phyloP scores from a whole-genome alignment of 164 flowering plant species.

The Platanus orientalis region DNA sequence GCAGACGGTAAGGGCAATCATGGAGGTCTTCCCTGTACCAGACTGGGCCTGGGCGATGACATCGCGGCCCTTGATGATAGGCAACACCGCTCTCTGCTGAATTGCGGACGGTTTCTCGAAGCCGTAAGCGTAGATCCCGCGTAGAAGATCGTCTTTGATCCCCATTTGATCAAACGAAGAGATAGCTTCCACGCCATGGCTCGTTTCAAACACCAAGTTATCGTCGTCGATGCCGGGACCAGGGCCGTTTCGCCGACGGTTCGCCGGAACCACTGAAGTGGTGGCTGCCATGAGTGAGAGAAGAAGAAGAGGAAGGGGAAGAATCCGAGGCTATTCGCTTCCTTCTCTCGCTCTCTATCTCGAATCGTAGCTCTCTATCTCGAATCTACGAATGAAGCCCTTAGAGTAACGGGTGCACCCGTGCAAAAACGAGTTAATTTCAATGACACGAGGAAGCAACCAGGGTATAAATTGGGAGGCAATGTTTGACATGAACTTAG shows the following conservation, averaged over 20 bases:
- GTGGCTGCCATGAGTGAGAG: constrained; percentile 1
- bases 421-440: too few species aligned
- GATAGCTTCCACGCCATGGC: constrained; percentile 72
- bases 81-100: constrained; percentile 83
- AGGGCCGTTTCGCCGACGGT: constrained; percentile 6
- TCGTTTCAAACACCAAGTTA: constrained; percentile 67
- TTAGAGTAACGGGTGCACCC: too few species aligned
- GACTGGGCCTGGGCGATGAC: constrained; percentile 97
- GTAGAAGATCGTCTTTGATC: constrained; percentile 63
- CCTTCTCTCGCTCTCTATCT: too few species aligned
- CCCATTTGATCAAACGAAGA: constrained; percentile 82
- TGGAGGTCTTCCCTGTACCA: constrained; percentile 95
- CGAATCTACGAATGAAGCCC: too few species aligned
- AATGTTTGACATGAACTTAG: too few species aligned
- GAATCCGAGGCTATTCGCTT: too few species aligned
- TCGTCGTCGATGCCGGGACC: constrained; percentile 36
- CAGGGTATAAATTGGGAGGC: too few species aligned
- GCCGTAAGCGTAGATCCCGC: constrained; percentile 80
- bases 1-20: constrained; percentile 93
- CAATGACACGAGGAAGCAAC: too few species aligned
- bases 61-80: constrained; percentile 84
- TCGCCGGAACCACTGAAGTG: constrained; percentile 7
- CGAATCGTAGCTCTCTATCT: too few species aligned
- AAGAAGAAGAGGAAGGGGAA: too few species aligned
- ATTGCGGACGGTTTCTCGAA: constrained; percentile 96